Percentiles rank a stretch among this genome's conserved stretches.
Evolutionary conservation across 139 green algal species (phyloP).

Genomic region (Picochlorum sp.): DNA sequence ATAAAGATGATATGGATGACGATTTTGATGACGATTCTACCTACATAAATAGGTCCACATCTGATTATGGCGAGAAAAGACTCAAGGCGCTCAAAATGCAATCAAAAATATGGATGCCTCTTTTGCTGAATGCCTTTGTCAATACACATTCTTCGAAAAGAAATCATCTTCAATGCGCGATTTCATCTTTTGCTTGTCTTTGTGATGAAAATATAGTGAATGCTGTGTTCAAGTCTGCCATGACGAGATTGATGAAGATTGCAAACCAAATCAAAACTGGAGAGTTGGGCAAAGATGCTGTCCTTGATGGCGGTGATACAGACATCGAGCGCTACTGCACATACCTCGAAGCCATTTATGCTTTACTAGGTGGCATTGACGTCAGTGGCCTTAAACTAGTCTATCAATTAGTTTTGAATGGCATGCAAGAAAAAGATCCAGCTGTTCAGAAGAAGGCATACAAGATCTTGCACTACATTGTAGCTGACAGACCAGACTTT

Average conservation of each 20-base stretch:
- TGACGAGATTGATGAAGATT: constrained; percentile 66
- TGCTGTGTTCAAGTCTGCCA: constrained; percentile 55
- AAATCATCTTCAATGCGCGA: constrained; percentile 34
- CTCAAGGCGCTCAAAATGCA: constrained; percentile 39
- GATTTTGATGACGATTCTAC: not conserved
- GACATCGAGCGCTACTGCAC: constrained; percentile 48
- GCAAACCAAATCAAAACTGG: constrained; percentile 40
- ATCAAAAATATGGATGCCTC: constrained; percentile 68
- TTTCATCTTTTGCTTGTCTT: constrained; percentile 60
- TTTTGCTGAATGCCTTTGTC: constrained; percentile 81
- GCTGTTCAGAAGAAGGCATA: constrained; percentile 90
- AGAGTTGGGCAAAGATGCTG: constrained; percentile 37
- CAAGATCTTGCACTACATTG: constrained; percentile 78
- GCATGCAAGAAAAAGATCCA: constrained; percentile 48
- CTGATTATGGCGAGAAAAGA: constrained; percentile 12
- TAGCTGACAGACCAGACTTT: constrained; percentile 25
- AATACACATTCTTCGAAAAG: constrained; percentile 36
- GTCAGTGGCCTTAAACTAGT: constrained; percentile 48
- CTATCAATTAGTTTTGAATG: constrained; percentile 46
- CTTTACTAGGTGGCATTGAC: constrained; percentile 60
- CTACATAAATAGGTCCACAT: not conserved
- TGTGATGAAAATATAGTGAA: constrained; percentile 31
- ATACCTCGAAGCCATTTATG: constrained; percentile 79
- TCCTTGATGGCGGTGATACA: constrained; percentile 55
- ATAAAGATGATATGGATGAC: not conserved